Evolutionary conservation across 441 rosid species (phyloP), one percentile per base, ranked within the genome.

Genomic region (Manihot esculenta): DNA sequence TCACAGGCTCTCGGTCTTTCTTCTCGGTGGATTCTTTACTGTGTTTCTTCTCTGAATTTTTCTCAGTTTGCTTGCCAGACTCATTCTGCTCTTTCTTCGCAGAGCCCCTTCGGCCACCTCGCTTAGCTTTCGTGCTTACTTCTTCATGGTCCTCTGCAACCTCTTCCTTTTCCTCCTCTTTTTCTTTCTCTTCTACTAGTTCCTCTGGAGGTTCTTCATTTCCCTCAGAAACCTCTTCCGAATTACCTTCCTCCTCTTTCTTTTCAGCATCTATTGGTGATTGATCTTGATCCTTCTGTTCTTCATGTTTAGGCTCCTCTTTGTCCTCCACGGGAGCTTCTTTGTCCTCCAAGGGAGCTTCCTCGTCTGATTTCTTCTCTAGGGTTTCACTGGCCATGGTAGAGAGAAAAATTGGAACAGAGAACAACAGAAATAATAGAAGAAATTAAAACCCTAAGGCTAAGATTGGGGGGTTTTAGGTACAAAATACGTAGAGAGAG

Each of bases 361-460:
- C 82, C 59, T 74, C 84, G 62, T 75, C 84, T 62, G 85, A 76
- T 53, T 72, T 85, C 74, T 84, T 81, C 73, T 78, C 88, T 84
- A 87, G 85, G 92, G 91, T 78, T 82, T 90, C 93, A 58, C 68
- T 79, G 71, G 91, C 85, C 98, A 93, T 93, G 70, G 66, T n/a
- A 30, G 42, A 56, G 57, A 66, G 54, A 38, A 24, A 35, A 45
- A 64, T 73, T 17, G 30, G 60, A 70, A 27, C 14, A 49, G 18
- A 57, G 50, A 70, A 18, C 58, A 21, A 4, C 1, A 1, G 4
- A 27, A 27, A 18, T 3, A 42, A 42, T 7, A 45, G 6, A 7
- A 45, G 15, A 5, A 5, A 33, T 12, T 53, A 69, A 51, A 72
- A 77, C 78, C 80, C 84, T 80, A 66, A 38, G 42, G 42, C 1